Base-by-base conservation (phyloP, 1,284 basidiomycete species). In the Sparassis latifolia region DNA sequence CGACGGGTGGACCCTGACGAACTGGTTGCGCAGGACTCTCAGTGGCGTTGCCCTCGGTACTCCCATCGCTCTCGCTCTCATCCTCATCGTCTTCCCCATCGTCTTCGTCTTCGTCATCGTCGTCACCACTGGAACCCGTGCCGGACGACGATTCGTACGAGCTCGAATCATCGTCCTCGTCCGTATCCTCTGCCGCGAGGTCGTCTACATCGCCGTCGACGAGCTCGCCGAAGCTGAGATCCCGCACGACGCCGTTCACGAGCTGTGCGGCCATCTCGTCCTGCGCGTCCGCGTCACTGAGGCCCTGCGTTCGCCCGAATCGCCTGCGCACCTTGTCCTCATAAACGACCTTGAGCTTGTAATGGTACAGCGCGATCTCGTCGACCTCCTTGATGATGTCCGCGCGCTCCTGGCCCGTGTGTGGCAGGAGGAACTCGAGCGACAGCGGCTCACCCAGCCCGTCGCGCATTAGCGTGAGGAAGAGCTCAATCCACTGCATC, bases 401-500 rank as follows among this genome's bases (percentile, higher is more conserved):
- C 33, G 70, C 67, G 27, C 94, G 83, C 55, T 91, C 89, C 48
- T 79, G 67, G 2, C 87, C 89, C 0, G 76, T 79, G 54, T 91
- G 82, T 2, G 94, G 95, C 2, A 97, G 76, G 31, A 97, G 71
- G 61, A 87, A 88, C 62, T 97, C 94, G 39, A 97, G 79, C 55
- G 85, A 87, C 59, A 95, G 71, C 2, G 78, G 77, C 42, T 77
- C 70, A 4, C 84, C 82, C 2, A 97, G 69, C 5, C 95, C 94
- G 56, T 95, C 92, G n/a, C 95, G 86, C 47, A 96, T 83, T 53
- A 92, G 83, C 41, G 88, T 89, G 56, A 99, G 78, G 73, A 98
- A 98, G 33, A 92, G 81, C 69, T 99, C 95, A 63, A 97, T 89
- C 97, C 97, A 99, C 47, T 79, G 81, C 92, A 98, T 97, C 53